These are phyloP conservation scores for Aspergillus pseudoviridinutans DNA, from an alignment of 2,329 filamentous ascomycete genomes.

Conservation along the genomic window DNA sequence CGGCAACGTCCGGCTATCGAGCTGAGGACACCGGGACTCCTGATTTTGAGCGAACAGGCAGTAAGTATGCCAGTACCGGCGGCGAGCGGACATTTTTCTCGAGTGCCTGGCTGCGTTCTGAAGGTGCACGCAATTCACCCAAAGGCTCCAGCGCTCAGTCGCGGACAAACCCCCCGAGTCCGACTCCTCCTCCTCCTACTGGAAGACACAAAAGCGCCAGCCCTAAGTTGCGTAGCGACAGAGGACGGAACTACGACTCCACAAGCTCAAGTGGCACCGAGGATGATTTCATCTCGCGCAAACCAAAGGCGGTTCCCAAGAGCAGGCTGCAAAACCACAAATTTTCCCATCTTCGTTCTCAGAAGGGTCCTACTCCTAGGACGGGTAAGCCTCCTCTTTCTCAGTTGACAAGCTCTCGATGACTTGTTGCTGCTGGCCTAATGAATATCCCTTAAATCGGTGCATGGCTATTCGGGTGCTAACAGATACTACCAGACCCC, in stretches of 20 bases:
- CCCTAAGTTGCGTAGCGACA: conserved; percentile 35
- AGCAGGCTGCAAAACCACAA: conserved; percentile 33
- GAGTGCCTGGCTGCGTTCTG: conserved; percentile 49
- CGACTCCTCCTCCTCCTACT: conserved; percentile 24
- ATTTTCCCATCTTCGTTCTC: conserved; percentile 23
- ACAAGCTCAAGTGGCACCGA: conserved; percentile 40
- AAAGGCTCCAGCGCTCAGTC: conserved; percentile 30
- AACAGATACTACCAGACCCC: conserved; percentile 17
- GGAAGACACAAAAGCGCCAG: conserved; percentile 43
- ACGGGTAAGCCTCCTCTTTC: conserved; percentile 27
- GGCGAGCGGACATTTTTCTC: conserved; percentile 57
- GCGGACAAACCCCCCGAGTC: conserved; percentile 35
- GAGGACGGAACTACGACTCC: conserved; percentile 30
- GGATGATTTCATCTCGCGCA: conserved; percentile 21
- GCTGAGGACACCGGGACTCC: conserved; percentile 27
- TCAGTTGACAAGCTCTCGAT: background rate
- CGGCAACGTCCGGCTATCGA: conserved; percentile 29
- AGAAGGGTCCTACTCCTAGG: conserved; percentile 20
- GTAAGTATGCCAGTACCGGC: conserved; percentile 51
- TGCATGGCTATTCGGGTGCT: background rate
- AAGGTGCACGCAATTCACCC: conserved; percentile 51
- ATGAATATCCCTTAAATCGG: background rate
- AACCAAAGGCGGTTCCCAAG: conserved; percentile 41
- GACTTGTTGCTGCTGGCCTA: background rate
- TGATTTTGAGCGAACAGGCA: conserved; percentile 49